Percentiles rank a stretch among this genome's conserved stretches.
Evolutionary conservation across 169 alveolate genomes (phyloP).

Genomic region (Theileria orientalis): DNA sequence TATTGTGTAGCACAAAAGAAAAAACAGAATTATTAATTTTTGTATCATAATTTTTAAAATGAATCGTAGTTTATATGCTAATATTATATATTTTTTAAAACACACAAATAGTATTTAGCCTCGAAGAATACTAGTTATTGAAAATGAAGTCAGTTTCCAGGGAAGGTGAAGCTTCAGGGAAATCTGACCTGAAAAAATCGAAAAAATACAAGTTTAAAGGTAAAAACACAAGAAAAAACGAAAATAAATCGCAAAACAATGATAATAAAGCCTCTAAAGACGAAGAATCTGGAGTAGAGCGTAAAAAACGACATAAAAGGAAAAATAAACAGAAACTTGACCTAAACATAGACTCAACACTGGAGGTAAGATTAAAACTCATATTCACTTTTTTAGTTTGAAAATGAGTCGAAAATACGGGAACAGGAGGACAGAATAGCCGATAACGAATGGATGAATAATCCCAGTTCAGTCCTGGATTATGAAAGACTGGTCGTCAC

Average conservation of each 20-base stretch:
- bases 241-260: background rate
- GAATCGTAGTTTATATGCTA: no score
- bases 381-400: slow-evolving; percentile 18
- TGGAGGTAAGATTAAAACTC: background rate
- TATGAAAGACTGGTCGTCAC: slow-evolving; percentile 53
- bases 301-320: background rate
- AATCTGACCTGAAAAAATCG: background rate
- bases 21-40: no score
- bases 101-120: no score
- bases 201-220: background rate
- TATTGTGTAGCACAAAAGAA: background rate
- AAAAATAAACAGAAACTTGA: background rate
- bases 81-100: background rate
- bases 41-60: no score
- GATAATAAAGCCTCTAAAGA: background rate
- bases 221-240: background rate
- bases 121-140: no score
- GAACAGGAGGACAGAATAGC: slow-evolving; percentile 41
- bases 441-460: slow-evolving; percentile 23
- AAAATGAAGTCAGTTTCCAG: no score
- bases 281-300: background rate
- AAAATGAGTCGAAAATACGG: slow-evolving; percentile 55
- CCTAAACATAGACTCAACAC: slow-evolving; percentile 8
- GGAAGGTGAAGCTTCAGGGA: background rate
- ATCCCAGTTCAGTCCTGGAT: slow-evolving; percentile 38